Evolutionary conservation across 202 grass and related monocot genomes (phyloP), one percentile per base, ranked within the genome.

Genomic region (Schoenoplectus tabernaemontani): DNA sequence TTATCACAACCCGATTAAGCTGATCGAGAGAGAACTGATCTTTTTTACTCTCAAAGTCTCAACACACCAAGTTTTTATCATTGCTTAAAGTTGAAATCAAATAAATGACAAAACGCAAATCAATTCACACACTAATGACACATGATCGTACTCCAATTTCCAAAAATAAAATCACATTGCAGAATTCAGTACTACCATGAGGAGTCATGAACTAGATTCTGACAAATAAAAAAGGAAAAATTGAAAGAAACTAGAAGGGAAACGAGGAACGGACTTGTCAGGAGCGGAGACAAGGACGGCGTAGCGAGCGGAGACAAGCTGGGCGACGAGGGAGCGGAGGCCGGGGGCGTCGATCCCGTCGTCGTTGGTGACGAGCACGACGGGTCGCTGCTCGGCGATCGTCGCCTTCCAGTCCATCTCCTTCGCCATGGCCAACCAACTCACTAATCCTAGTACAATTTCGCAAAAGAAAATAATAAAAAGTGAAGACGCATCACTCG

Each of bases 201-300:
- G 39, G 3, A 70, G 20, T 1, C 44, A 26, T 15, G 46, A 46
- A 13, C 9, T 70, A 70, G 38, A 68, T 70, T 82, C 20, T 12
- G 47, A 38, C 3, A 10, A 56, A 36, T 41, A 32, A 59, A 44
- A 64, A 78, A 39, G 58, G 2, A 2, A 16, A 16, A 37, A 16
- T 20, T 63, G 46, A 28, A 64, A 54, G 78, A 56, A 79, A 71
- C 23, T 37, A 17, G 81, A 5, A n/a, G 5, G 30, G 54, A 57
- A 9, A 4, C 43, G 64, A 5, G 7, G n/a, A 6, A 68, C 54
- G 85, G 36, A 98, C 91, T 50, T 85, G 84, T 95, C 91, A 32
- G 96, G 96, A 33, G 96, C 96, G 86, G 86, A 93, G 85, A 99
- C 91, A 82, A 99, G 89, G 48, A 99, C 90, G 46, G 85, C 82